These are phyloP conservation scores for Cordia subcordata DNA, from an alignment of 257 asterid species.

Conservation along the genomic window DNA sequence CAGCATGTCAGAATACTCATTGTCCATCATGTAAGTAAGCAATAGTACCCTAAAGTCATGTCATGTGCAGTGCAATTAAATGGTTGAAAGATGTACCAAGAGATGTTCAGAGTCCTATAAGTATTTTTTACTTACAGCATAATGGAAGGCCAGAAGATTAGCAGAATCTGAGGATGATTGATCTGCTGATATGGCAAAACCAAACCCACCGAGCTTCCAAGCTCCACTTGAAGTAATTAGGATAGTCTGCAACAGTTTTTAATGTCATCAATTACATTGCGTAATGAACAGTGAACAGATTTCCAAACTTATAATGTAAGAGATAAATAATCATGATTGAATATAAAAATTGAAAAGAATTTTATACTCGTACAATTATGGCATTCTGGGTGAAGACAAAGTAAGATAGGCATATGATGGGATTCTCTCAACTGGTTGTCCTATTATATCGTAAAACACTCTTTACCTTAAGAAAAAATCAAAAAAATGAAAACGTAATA, in stretches of 20 bases:
- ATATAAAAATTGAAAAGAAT: no score
- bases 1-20: no score
- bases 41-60: no score
- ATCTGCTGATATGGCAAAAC: constrained; percentile 73
- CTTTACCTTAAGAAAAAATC: no score
- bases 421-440: no score
- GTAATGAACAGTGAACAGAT: constrained; percentile 15
- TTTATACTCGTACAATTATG: no score
- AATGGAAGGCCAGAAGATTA: constrained; percentile 69
- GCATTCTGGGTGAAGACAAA: no score
- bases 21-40: no score
- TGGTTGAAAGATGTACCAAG: constrained; percentile 8
- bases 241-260: constrained; percentile 49
- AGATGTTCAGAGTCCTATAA: constrained; percentile 8
- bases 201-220: constrained; percentile 98
- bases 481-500: no score
- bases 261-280: not conserved
- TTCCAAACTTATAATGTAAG: not conserved
- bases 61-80: no score
- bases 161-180: constrained; percentile 63
- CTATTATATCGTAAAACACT: no score
- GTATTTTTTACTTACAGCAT: constrained; percentile 71
- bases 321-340: not conserved
- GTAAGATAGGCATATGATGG: no score
- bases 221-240: constrained; percentile 96